phyloP scores from a whole-genome alignment of 768 basidiomycete genomes.

The Boletus pseudo-olivaceus region DNA sequence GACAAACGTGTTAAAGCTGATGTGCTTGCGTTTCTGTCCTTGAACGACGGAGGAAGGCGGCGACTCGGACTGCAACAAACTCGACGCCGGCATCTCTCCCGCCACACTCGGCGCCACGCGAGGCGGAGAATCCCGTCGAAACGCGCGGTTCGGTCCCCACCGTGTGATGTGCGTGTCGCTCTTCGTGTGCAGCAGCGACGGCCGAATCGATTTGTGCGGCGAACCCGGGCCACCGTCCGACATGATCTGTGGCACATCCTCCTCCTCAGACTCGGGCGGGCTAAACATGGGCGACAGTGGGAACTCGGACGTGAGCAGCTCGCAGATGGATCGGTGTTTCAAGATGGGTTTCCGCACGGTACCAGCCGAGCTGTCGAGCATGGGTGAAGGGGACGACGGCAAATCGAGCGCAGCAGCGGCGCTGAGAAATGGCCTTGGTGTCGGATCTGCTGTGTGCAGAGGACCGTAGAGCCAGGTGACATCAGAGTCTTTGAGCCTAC shows the following conservation, averaged over 20 bases:
- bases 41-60: constrained; percentile 11
- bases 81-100: constrained; percentile 8
- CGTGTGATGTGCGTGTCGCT: constrained; percentile 80
- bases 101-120: constrained; percentile 35
- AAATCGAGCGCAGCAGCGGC: constrained; percentile 36
- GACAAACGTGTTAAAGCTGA: constrained; percentile 97
- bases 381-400: constrained; percentile 33
- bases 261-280: constrained; percentile 53
- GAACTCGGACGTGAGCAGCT: constrained; percentile 78
- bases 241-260: constrained; percentile 20
- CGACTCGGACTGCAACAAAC: constrained; percentile 18
- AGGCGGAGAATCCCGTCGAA: constrained; percentile 69
- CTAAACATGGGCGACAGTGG: constrained; percentile 62
- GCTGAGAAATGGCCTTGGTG: constrained; percentile 42
- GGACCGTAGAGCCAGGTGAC: constrained; percentile 99
- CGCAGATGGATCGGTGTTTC: constrained; percentile 89
- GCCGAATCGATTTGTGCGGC: constrained; percentile 33
- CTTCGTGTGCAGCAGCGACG: constrained; percentile 74
- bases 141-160: constrained; percentile 43
- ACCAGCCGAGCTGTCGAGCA: constrained; percentile 1
- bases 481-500: constrained; percentile 97
- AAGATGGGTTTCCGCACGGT: constrained; percentile 79
- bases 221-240: constrained; percentile 21
- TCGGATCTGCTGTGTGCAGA: constrained; percentile 86
- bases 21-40: constrained; percentile 73